Evolutionary conservation across 768 basidiomycete genomes (phyloP).

Genomic region (Suillus luteus): DNA sequence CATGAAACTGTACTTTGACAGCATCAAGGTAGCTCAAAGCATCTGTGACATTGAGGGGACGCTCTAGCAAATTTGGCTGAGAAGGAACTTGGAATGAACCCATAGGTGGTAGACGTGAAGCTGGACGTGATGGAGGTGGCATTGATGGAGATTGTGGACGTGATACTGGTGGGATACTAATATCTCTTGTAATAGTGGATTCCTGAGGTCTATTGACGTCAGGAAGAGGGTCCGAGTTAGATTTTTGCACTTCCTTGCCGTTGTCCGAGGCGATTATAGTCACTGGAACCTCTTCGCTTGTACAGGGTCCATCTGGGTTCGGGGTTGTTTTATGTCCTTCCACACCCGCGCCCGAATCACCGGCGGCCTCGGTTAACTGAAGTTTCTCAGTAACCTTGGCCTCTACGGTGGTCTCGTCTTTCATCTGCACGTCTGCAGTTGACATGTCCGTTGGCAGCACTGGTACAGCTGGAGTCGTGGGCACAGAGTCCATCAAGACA

Average conservation of each 20-base stretch:
- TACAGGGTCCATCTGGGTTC: constrained; percentile 6
- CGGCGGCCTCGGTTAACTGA: background rate
- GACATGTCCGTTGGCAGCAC: background rate
- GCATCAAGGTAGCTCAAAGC: constrained; percentile 65
- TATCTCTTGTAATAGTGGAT: constrained; percentile 20
- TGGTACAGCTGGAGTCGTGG: background rate
- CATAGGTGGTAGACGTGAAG: constrained; percentile 23
- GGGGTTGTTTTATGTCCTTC: background rate
- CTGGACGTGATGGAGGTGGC: constrained; percentile 19
- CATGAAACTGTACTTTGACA: constrained; percentile 61
- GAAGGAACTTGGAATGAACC: constrained; percentile 24
- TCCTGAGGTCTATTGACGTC: constrained; percentile 6
- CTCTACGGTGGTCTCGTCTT: background rate
- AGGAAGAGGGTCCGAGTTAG: constrained; percentile 5
- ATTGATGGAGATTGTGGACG: constrained; percentile 6
- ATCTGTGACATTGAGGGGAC: constrained; percentile 62
- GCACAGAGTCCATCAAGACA: background rate
- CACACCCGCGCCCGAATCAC: background rate
- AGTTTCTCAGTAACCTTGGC: background rate
- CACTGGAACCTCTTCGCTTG: constrained; percentile 7
- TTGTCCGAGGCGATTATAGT: constrained; percentile 1
- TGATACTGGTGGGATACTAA: constrained; percentile 26
- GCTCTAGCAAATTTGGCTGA: constrained; percentile 28
- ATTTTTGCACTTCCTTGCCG: constrained; percentile 10
- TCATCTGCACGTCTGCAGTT: constrained; percentile 5